Evolutionary conservation across 805 yeast genomes (phyloP), one percentile per base, ranked within the genome.

Genomic region (Candida sonorensis): DNA sequence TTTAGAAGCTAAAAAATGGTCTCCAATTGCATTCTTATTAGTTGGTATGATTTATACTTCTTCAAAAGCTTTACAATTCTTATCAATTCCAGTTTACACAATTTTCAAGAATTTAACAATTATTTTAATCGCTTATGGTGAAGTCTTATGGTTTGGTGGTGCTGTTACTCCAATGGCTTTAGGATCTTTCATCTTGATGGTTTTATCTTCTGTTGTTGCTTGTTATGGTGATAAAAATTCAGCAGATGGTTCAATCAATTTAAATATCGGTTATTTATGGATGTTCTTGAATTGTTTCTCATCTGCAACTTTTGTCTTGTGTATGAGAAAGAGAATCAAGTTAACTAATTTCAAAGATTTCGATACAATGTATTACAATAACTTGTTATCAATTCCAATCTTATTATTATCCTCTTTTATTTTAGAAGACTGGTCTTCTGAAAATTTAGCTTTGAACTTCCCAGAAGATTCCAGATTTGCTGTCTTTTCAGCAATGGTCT

Each of bases 321-420:
- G 81, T 67, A 82, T 92, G 95, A 84, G 97, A 74, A 90, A 87
- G 75, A 84, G 97, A 72, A 90, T 92, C 55, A 90, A 90, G 80
- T 73, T 87, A 60, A 86, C 96, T 52, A 87, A 87, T 62, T 92
- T 92, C 73, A 85, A 86, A 66, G 97, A 88, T 66, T 83, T 85
- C 53, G 97, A 88, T 64, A 88, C 98, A 61, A 90, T 90, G 96
- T 92, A 78, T 69, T 92, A 88, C 80, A 92, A 92, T 75, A 92
- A 92, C 65, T 71, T 90, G 54, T 71, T 92, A 49, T 85, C 96
- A 26, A 77, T 92, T 55, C 98, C 98, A 48, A 82, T 90, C 44
- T 70, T 92, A 49, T 63, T 87, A 45, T 53, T 79, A 27, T 69
- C 81, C 45, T 84, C 97, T 2, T 64, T 92, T 34, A 17, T 80